Percentiles rank a stretch among this genome's conserved stretches.
phyloP scores from a whole-genome alignment of 139 green algal species.

The Pleodorina starrii region DNA sequence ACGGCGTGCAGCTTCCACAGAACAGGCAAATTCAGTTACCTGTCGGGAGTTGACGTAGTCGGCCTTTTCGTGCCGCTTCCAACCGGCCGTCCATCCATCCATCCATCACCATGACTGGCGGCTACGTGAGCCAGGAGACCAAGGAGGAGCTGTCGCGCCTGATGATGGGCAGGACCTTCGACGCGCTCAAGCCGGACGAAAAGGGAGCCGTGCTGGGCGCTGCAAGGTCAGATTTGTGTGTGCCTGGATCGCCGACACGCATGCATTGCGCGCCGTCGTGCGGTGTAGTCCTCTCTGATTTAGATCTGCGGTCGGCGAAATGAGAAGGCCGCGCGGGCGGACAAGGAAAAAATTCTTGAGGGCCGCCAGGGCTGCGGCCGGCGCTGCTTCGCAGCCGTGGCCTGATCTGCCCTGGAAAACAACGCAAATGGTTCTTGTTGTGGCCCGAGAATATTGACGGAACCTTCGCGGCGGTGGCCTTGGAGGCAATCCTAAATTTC shows the following conservation, averaged over 20 bases:
- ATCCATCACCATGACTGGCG: slow-evolving; percentile 28
- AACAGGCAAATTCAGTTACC: too few species aligned
- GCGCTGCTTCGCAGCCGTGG: too few species aligned
- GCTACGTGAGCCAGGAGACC: neutral
- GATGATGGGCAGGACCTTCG: slow-evolving; percentile 31
- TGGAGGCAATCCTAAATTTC: neutral
- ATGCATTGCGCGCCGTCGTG: neutral
- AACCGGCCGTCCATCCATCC: too few species aligned
- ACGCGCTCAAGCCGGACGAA: slow-evolving; percentile 27
- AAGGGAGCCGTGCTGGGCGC: slow-evolving; percentile 22
- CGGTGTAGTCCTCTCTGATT: neutral
- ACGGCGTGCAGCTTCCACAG: too few species aligned
- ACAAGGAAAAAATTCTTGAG: neutral
- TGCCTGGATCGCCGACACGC: neutral
- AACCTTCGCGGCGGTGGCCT: neutral
- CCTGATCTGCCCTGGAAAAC: too few species aligned
- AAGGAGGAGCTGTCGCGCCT: slow-evolving; percentile 12
- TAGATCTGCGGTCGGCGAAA: too few species aligned
- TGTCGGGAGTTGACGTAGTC: too few species aligned
- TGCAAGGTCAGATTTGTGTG: neutral
- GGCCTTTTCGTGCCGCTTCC: too few species aligned
- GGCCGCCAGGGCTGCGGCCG: too few species aligned
- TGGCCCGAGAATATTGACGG: too few species aligned
- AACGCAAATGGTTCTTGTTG: too few species aligned
- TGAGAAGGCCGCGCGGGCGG: too few species aligned